Evolutionary conservation across 495 filamentous ascomycete genomes (phyloP), one percentile per base, ranked within the genome.

Genomic region (Letharia columbiana): DNA sequence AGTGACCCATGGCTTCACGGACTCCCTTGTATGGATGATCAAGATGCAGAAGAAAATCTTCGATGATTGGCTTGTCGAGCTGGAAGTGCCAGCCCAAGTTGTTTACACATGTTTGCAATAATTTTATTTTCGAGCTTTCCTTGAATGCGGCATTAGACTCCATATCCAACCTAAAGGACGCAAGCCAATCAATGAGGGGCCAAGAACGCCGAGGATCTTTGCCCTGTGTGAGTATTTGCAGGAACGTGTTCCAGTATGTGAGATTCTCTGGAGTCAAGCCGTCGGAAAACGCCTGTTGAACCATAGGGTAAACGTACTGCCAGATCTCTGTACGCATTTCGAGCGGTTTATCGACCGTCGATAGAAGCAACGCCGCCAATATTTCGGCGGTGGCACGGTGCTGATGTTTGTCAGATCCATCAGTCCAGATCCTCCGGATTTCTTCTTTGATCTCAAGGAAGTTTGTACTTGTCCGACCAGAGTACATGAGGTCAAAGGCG

Each of bases 1-100:
- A 91, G 52, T 89, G 86, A 15, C 95, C 94, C 79, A 99, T 95
- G 2, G 91, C 89, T 79, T 97, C 94, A 44, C 94, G 86, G 12
- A 99, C 94, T 40, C 89, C 87, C 79, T 99, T 98, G 77, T 99
- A 99, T 0, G 94, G 94, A 74, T 99, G 94, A 76, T 98, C 92
- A 52, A 99, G 83, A 73, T 99, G 94, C 20, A 83, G 77, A 39
- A 98, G 79, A 75, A 97, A 97, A 74, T 99, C 87, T 42, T 94
- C 79, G 4, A 96, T 75, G 66, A 98, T 92, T 7, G 95, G 92
- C 77, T 91, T 92, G 64, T 96, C 92, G 3, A 90, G 82, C 67
- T 90, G 91, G 81, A 96, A 98, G 75, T 97, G 94, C 94, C 94
- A 99, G 3, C 95, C 95, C 60, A 87, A 81, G 73, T 96, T 91